These are phyloP conservation scores for Cornus suecica DNA, from an alignment of 148 eudicot genomes.

Conservation along the genomic window DNA sequence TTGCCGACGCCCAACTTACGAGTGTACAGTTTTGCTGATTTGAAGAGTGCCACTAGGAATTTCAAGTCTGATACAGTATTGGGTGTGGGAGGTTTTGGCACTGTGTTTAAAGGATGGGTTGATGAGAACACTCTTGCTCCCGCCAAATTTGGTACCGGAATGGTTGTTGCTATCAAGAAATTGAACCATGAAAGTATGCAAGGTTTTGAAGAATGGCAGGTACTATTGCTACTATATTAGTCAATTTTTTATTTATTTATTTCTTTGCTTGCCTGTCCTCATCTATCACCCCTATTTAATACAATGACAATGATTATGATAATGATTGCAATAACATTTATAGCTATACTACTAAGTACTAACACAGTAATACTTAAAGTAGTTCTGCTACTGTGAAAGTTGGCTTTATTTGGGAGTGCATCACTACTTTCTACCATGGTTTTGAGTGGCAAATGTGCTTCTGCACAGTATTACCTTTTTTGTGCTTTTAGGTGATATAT, in stretches of 20 bases:
- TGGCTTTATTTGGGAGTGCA: background rate
- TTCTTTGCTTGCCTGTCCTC: background rate
- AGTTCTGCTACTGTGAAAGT: background rate
- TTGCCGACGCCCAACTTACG: slow-evolving; percentile 50
- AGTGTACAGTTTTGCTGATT: slow-evolving; percentile 53
- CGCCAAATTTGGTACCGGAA: slow-evolving; percentile 37
- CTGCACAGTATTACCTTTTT: no score
- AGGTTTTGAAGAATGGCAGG: slow-evolving; percentile 79
- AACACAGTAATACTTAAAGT: background rate
- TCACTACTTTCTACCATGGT: background rate
- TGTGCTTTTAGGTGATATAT: no score
- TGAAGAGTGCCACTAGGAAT: slow-evolving; percentile 56
- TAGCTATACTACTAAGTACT: no score
- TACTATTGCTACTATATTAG: slow-evolving; percentile 9
- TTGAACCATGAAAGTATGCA: slow-evolving; percentile 64
- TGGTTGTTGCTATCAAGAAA: slow-evolving; percentile 80
- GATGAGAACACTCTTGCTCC: slow-evolving; percentile 41
- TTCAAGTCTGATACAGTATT: slow-evolving; percentile 57
- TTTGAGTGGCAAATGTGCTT: background rate
- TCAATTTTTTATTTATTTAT: no score
- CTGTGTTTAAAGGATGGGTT: slow-evolving; percentile 73
- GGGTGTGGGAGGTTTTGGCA: slow-evolving; percentile 84
- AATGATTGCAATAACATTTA: background rate
- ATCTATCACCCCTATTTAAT: background rate
- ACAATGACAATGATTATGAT: background rate